phyloP scores from a whole-genome alignment of 2,329 filamentous ascomycete genomes.

The Hymenoscyphus fraxineus region DNA sequence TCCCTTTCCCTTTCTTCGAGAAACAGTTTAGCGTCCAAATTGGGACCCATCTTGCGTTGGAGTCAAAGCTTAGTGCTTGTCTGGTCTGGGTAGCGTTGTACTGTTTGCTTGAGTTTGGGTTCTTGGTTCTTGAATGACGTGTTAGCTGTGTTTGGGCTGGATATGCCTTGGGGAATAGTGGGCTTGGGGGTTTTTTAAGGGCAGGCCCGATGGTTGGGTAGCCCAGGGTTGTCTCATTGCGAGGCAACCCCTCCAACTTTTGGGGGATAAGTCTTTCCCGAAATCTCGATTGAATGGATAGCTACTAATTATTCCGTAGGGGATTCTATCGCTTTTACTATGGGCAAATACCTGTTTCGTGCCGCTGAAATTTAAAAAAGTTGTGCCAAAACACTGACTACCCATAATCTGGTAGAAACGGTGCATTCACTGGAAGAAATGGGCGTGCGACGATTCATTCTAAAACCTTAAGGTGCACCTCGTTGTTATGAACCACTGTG shows the following conservation, averaged over 20 bases:
- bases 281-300: not conserved
- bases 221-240: conserved; percentile 32
- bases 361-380: too few species aligned
- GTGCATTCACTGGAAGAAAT: too few species aligned
- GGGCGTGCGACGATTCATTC: too few species aligned
- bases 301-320: conserved; percentile 3
- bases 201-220: conserved; percentile 32
- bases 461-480: too few species aligned
- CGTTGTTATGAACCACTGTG: too few species aligned
- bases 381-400: too few species aligned
- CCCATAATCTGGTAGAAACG: too few species aligned
- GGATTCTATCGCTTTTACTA: too few species aligned
- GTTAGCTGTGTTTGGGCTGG: conserved; percentile 21
- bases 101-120: conserved; percentile 18
- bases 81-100: conserved; percentile 37
- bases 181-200: conserved; percentile 13
- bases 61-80: conserved; percentile 93
- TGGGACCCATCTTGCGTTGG: conserved; percentile 89
- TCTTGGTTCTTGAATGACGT: conserved; percentile 11
- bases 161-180: conserved; percentile 15
- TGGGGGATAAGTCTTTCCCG: conserved; percentile 32
- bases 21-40: conserved; percentile 28
- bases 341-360: too few species aligned
- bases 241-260: conserved; percentile 32
- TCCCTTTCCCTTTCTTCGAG: conserved; percentile 8